Conservation (phyloP, 2,329 filamentous ascomycete species). For the Colletotrichum sp. region DNA sequence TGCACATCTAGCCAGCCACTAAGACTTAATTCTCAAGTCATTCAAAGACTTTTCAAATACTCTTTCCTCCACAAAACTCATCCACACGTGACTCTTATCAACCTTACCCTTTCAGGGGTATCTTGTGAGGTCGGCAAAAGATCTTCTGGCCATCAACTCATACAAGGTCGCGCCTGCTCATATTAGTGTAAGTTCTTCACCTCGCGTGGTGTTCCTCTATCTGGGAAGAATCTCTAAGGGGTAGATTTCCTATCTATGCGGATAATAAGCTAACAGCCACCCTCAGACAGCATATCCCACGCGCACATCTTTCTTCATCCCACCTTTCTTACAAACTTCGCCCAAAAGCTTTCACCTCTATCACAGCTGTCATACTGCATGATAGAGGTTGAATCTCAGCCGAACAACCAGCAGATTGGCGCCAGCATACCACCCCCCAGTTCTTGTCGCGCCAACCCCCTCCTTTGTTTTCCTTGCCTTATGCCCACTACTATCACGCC, state of each 20-base stretch:
- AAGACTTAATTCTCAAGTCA: neutral
- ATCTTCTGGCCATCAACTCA: neutral
- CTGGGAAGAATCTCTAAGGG: neutral
- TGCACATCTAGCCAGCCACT: neutral
- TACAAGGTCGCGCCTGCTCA: neutral
- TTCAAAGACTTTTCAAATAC: neutral
- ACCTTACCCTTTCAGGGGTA: neutral
- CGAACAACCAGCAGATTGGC: neutral
- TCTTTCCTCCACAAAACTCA: neutral
- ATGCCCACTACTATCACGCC: neutral
- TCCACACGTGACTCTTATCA: neutral
- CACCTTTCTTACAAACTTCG: neutral
- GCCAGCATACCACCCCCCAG: neutral
- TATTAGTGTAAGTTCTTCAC: neutral
- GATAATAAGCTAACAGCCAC: neutral
- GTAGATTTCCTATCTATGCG: neutral
- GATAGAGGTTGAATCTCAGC: neutral
- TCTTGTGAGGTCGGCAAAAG: neutral
- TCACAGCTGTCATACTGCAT: neutral
- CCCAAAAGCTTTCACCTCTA: neutral
- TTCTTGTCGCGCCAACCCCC: neutral
- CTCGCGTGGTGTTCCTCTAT: neutral
- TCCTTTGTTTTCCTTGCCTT: neutral
- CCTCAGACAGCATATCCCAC: neutral
- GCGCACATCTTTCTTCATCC: neutral